These are phyloP conservation scores for Pythium chondricola DNA, from an alignment of 352 stramenopile genomes.

Conservation along the genomic window DNA sequence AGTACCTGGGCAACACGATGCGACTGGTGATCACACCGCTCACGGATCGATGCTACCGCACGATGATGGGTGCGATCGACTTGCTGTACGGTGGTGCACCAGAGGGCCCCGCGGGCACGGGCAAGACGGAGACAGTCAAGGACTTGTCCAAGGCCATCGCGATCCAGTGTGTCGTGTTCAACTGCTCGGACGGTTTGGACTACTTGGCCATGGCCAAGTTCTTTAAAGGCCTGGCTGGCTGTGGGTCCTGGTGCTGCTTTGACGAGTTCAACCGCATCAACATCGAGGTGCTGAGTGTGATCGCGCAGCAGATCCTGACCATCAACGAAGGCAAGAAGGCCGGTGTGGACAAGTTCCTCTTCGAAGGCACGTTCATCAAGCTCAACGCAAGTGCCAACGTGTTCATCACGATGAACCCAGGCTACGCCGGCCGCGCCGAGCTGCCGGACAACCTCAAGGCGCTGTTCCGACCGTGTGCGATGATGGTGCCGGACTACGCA, in stretches of 20 bases:
- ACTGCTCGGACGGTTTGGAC: slow-evolving; percentile 76
- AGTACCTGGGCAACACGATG: slow-evolving; percentile 87
- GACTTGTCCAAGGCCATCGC: slow-evolving; percentile 82
- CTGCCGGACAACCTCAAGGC: slow-evolving; percentile 85
- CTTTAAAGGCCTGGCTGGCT: slow-evolving; percentile 79
- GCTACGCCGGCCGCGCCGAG: slow-evolving; percentile 87
- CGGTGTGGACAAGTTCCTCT: slow-evolving; percentile 70
- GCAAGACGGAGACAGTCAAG: slow-evolving; percentile 86
- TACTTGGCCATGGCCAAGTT: slow-evolving; percentile 88
- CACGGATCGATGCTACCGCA: slow-evolving; percentile 86
- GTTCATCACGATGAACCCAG: slow-evolving; percentile 88
- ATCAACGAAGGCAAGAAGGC: slow-evolving; percentile 74
- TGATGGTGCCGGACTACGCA: slow-evolving; percentile 87
- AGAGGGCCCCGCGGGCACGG: slow-evolving; percentile 75
- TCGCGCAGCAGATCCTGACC: slow-evolving; percentile 82
- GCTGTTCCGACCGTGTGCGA: slow-evolving; percentile 77
- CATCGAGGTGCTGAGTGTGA: slow-evolving; percentile 37
- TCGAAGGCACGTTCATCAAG: slow-evolving; percentile 82
- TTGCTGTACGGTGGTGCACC: slow-evolving; percentile 85
- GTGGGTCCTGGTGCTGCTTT: slow-evolving; percentile 83
- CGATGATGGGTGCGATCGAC: slow-evolving; percentile 86
- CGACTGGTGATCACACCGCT: slow-evolving; percentile 86
- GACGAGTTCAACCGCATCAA: slow-evolving; percentile 86
- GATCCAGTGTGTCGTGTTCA: slow-evolving; percentile 87
- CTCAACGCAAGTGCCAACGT: slow-evolving; percentile 85